A percentile compares a stretch with the other conserved stretches of the same genome.
Conservation (phyloP, 2,329 filamentous ascomycete species). For the Phoma sp. region DNA sequence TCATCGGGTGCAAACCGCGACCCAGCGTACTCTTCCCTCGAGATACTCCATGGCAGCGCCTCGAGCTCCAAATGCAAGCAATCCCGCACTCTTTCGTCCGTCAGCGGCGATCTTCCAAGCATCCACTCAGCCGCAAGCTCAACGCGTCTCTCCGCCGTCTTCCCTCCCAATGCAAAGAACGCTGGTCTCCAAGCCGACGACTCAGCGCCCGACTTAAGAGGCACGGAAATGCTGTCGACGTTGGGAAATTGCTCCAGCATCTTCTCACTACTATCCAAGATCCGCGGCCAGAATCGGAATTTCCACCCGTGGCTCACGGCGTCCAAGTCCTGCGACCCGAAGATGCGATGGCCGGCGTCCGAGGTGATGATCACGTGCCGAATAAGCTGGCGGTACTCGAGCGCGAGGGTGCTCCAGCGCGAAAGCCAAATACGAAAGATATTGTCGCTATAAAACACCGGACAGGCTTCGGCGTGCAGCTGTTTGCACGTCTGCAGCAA, state of each 20-base stretch:
- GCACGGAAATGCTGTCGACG: conserved; percentile 31
- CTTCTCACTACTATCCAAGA: conserved; percentile 24
- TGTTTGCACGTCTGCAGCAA: conserved; percentile 50
- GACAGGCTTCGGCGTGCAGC: conserved; percentile 50
- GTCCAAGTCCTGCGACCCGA: conserved; percentile 26
- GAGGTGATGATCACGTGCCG: conserved; percentile 29
- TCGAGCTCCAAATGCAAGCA: conserved; percentile 37
- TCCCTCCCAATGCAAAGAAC: conserved; percentile 32
- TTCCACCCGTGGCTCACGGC: conserved; percentile 38
- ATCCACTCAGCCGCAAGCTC: conserved; percentile 36
- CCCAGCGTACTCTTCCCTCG: conserved; percentile 26
- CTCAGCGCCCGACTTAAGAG: conserved; percentile 27
- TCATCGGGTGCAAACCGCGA: conserved; percentile 30
- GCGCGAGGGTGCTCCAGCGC: conserved; percentile 14
- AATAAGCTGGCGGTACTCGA: conserved; percentile 26
- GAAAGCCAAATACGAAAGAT: conserved; percentile 47
- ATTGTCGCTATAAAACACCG: conserved; percentile 57
- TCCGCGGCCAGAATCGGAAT: conserved; percentile 35
- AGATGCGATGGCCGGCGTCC: conserved; percentile 31
- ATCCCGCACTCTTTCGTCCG: conserved; percentile 25
- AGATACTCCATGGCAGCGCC: conserved; percentile 12
- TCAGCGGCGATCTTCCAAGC: conserved; percentile 27
- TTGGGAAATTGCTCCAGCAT: conserved; percentile 32
- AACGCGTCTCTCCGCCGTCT: conserved; percentile 35
- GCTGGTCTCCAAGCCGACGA: conserved; percentile 29